Conservation (phyloP, 805 yeast species). For the Ogataea nitratoaversa region DNA sequence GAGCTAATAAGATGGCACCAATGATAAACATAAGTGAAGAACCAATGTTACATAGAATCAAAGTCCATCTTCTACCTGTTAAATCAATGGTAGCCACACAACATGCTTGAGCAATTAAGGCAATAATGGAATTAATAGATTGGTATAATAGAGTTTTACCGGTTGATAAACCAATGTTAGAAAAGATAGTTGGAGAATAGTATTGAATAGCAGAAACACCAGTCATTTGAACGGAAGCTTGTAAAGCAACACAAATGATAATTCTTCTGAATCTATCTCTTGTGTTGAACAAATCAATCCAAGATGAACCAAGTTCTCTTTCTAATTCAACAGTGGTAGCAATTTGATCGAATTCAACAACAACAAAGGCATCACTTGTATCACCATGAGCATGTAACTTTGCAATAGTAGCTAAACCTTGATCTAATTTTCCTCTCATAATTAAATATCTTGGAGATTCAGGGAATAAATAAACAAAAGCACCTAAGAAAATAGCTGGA, state of each 20-base stretch:
- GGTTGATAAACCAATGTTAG: conserved; percentile 40
- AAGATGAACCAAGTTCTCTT: conserved; percentile 32
- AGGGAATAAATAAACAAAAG: conserved; percentile 40
- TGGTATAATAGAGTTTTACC: conserved; percentile 22
- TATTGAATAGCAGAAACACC: conserved; percentile 47
- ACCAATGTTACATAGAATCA: conserved; percentile 14
- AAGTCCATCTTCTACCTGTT: conserved; percentile 22
- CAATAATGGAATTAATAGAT: conserved; percentile 25
- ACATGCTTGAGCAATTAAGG: conserved; percentile 19
- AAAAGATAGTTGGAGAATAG: conserved; percentile 42
- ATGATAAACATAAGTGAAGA: conserved; percentile 16
- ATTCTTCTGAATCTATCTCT: conserved; percentile 24
- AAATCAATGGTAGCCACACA: conserved; percentile 18
- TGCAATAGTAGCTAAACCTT: conserved; percentile 39
- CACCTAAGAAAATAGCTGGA: conserved; percentile 41
- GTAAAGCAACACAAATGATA: conserved; percentile 21
- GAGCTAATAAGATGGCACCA: conserved; percentile 20
- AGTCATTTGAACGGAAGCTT: conserved; percentile 26
- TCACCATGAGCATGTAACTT: conserved; percentile 39
- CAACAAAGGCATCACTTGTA: conserved; percentile 41
- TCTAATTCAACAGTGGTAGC: conserved; percentile 43
- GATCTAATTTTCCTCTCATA: conserved; percentile 41
- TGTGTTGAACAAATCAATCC: conserved; percentile 34
- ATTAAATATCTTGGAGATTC: conserved; percentile 52
- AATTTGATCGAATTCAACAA: conserved; percentile 54